A percentile compares a stretch with the other conserved stretches of the same genome.
Evolutionary conservation across 1,139 yeast genomes (phyloP).

Genomic region (Magnusiomyces tetraspermus): DNA sequence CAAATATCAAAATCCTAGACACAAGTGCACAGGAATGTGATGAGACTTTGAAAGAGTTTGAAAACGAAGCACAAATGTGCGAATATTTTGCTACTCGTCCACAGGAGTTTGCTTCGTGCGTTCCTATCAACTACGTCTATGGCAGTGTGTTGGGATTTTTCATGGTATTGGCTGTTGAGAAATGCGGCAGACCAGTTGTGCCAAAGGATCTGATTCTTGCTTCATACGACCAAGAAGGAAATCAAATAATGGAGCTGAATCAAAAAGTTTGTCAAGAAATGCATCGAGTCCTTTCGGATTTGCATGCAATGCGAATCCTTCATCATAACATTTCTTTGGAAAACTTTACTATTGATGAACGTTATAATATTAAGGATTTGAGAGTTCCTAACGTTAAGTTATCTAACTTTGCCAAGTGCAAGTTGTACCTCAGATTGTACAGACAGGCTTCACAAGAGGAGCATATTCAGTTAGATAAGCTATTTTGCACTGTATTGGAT

Average conservation of each 20-base stretch:
- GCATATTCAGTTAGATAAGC: slow-evolving; percentile 28
- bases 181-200: slow-evolving; percentile 21
- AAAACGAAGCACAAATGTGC: slow-evolving; percentile 23
- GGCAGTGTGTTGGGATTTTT: slow-evolving; percentile 22
- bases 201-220: slow-evolving; percentile 14
- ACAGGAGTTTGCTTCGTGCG: slow-evolving; percentile 5
- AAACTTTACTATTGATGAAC: slow-evolving; percentile 20
- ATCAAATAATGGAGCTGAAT: background rate
- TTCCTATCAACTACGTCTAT: slow-evolving; percentile 20
- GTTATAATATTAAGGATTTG: slow-evolving; percentile 7
- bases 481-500: background rate
- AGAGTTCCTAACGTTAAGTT: background rate
- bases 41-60: slow-evolving; percentile 11
- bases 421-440: slow-evolving; percentile 22
- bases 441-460: slow-evolving; percentile 21
- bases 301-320: slow-evolving; percentile 21
- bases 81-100: slow-evolving; percentile 20
- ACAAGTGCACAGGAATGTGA: background rate
- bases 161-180: slow-evolving; percentile 21
- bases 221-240: background rate
- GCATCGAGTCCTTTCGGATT: slow-evolving; percentile 18
- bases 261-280: slow-evolving; percentile 16
- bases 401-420: slow-evolving; percentile 20
- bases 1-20: slow-evolving; percentile 17
- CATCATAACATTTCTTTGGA: slow-evolving; percentile 20